A percentile compares a stretch with the other conserved stretches of the same genome.
Evolutionary conservation across 192 early-diverging fungal species (phyloP).

Genomic region (Podila clonocystis): DNA sequence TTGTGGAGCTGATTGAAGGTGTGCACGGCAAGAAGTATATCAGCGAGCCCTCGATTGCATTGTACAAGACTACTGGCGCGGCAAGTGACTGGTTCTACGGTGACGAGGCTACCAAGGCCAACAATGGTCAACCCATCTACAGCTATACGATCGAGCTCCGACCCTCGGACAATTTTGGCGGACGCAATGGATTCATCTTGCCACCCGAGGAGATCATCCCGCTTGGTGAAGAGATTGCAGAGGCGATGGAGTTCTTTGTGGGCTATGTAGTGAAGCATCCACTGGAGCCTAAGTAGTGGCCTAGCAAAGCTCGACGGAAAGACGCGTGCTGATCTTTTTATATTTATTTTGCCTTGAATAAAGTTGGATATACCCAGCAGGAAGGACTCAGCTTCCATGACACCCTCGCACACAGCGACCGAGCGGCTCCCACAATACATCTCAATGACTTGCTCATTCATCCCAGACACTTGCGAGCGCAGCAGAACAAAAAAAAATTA

Average conservation of each 20-base stretch:
- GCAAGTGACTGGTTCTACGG: conserved; percentile 67
- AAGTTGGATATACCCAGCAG: no score
- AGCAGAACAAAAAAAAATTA: no score
- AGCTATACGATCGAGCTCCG: conserved; percentile 68
- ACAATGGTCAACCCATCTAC: conserved; percentile 49
- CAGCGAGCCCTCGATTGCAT: conserved; percentile 52
- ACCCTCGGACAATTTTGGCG: conserved; percentile 48
- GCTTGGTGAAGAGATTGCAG: conserved; percentile 56
- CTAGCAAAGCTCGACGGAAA: no score
- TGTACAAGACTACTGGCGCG: conserved; percentile 65
- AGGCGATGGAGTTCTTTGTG: conserved; percentile 21
- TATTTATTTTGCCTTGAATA: no score
- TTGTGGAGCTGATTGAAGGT: conserved; percentile 51
- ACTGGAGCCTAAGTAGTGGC: conserved; percentile 1
- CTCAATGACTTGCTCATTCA: no score
- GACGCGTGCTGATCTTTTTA: no score
- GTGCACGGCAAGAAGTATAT: conserved; percentile 61
- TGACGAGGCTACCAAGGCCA: conserved; percentile 29
- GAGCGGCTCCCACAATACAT: no score
- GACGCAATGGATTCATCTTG: conserved; percentile 64
- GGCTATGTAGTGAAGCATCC: neutral
- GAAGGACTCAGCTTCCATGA: no score
- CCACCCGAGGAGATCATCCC: conserved; percentile 66
- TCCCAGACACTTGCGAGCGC: no score
- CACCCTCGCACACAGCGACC: no score